Evolutionary conservation across 192 early-diverging fungal species (phyloP).

Genomic region (Chytriomyces hyalinus): DNA sequence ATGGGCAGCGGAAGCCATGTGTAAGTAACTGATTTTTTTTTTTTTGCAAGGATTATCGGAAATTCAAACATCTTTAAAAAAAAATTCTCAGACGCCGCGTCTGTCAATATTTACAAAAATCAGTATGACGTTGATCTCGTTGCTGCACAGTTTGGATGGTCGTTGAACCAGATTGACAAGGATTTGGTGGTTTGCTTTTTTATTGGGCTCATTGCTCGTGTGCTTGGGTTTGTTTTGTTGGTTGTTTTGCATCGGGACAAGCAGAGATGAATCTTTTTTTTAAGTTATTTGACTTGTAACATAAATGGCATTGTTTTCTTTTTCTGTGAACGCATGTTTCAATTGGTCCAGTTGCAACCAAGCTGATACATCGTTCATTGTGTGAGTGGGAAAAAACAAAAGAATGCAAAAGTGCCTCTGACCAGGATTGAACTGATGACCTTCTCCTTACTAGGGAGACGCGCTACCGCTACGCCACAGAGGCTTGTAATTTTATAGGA

Average conservation of each 20-base stretch:
- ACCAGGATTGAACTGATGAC: too few species aligned
- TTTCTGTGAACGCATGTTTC: too few species aligned
- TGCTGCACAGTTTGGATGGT: constrained; percentile 40
- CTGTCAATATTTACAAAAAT: constrained; percentile 30
- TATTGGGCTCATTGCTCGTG: constrained; percentile 40
- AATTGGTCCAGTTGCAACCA: too few species aligned
- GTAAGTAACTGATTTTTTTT: constrained; percentile 23
- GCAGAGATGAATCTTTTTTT: constrained; percentile 45
- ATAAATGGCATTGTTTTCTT: neutral
- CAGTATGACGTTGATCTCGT: constrained; percentile 37
- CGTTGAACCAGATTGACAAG: constrained; percentile 30
- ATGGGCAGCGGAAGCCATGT: constrained; percentile 54
- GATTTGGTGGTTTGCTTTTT: constrained; percentile 45
- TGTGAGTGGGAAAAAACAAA: too few species aligned
- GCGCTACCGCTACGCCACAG: too few species aligned
- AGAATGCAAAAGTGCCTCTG: too few species aligned
- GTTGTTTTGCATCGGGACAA: constrained; percentile 49
- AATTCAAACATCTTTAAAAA: too few species aligned
- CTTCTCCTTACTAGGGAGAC: too few species aligned
- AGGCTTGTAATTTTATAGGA: too few species aligned
- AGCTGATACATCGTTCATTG: too few species aligned
- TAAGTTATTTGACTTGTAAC: neutral
- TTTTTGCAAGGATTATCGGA: too few species aligned
- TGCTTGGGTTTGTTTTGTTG: constrained; percentile 44
- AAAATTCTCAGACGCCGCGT: constrained; percentile 20